Evolutionary conservation across 2,329 filamentous ascomycete genomes (phyloP), one percentile per base, ranked within the genome.

Genomic region (Coniella vitis): DNA sequence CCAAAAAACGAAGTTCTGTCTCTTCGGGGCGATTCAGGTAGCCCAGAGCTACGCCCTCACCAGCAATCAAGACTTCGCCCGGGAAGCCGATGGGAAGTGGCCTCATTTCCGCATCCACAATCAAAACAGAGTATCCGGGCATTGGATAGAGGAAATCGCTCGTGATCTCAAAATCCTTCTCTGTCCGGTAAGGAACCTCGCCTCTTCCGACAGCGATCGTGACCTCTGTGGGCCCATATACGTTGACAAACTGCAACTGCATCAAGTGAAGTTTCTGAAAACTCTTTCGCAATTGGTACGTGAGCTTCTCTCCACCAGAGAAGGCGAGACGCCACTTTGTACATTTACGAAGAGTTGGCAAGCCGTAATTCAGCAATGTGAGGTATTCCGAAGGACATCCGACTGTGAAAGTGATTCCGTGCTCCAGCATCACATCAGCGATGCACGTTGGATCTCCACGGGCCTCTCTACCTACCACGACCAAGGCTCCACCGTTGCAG

Each of bases 1-100:
- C 22, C 10, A 46, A 7, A 46, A 46, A 46, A 8, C 36, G 44
- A 10, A 3, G n/a, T 34, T 38, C 22, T 16, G 56, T 54, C n/a
- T 45, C 44, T 7, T 54, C 54, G 3, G 63, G 55, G 1, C 59
- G 54, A 25, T 60, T 55, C 7, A 71, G 51, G 52, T 74, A 74
- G 2, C 68, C 70, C 1, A 49, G 29, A 2, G 63, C 54, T 4
- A 74, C 62, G 38, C 70, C 67, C 1, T 65, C 57, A 2, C 71
- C 71, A 4, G 65, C 61, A 4, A 70, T 53, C 42, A 60, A 63
- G 8, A 74, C 60, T 49, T 73, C 64, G 2, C 71, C 70, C 10
- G 64, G 58, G 0, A 65, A 59, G 0, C 67, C 68, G 0, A 54
- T 52, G 1, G 69, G 65, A 0, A 63, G 47, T 2, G 63, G 57